These are phyloP conservation scores for Podosphaera aphanis DNA, from an alignment of 2,329 filamentous ascomycete genomes.

Conservation along the genomic window DNA sequence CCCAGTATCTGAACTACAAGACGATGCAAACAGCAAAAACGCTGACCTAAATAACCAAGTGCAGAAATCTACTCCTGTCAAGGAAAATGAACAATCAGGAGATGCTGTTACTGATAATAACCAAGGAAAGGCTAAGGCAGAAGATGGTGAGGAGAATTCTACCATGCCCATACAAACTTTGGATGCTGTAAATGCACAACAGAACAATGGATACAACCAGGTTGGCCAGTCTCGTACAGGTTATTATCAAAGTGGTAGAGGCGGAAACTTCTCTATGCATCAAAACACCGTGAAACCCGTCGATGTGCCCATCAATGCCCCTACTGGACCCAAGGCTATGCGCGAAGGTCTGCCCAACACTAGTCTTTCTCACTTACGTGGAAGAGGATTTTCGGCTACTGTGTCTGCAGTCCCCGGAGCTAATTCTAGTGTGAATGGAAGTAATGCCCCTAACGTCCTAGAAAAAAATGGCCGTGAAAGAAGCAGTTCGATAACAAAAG, in stretches of 20 bases:
- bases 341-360: constrained; percentile 69
- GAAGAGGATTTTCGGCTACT: constrained; percentile 17
- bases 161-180: constrained; percentile 16
- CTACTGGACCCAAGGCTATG: constrained; percentile 87
- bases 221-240: constrained; percentile 17
- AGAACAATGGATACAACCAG: constrained; percentile 18
- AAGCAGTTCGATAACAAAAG: constrained; percentile 10
- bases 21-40: constrained; percentile 6
- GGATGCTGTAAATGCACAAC: constrained; percentile 22
- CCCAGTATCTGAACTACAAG: constrained; percentile 8
- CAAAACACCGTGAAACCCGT: constrained; percentile 14
- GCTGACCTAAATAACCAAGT: background rate
- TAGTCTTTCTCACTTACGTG: constrained; percentile 40
- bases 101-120: constrained; percentile 3
- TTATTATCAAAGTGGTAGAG: constrained; percentile 17
- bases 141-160: constrained; percentile 4
- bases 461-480: constrained; percentile 9
- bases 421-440: constrained; percentile 9
- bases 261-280: constrained; percentile 18
- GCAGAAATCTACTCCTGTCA: background rate
- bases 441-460: constrained; percentile 8
- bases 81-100: background rate
- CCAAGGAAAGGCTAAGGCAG: constrained; percentile 3
- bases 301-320: constrained; percentile 43
- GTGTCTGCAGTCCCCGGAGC: constrained; percentile 13